Base-by-base conservation (phyloP, 768 basidiomycete species). In the Russula sp. region DNA sequence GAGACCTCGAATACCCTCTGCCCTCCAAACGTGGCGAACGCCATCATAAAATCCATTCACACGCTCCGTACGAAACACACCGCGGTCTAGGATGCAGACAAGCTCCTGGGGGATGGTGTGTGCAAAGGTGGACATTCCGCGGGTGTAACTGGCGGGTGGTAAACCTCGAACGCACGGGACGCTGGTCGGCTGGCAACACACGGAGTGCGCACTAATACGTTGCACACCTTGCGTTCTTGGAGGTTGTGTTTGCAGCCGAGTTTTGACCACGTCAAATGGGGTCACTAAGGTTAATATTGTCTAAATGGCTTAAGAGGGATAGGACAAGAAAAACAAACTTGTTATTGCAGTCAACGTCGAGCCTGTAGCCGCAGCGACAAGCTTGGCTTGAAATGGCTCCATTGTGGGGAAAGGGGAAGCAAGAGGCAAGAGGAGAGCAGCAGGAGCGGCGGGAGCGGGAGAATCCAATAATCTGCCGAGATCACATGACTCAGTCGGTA, bases 241-340 rank as follows among this genome's bases (percentile, higher is more conserved):
- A n/a, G 86, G 87, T 71, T 90, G 93, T 0, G 97, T 98, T 73
- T 99, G 97, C 18, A 99, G 77, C 34, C 97, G 85, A 13, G 96
- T 98, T 74, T 98, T 98, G 67, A 98, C 82, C 58, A 99, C 93
- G 74, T 99, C 97, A 73, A 99, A 99, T 3, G 97, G 97, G 3
- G 96, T 98, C 97, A 99, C 96, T 98, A 71, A 56, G 45, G 54
- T 16, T 43, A 25, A 29, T 32, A 7, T 34, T 18, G 36, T 35
- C 13, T 22, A 11, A 10, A 14, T 10, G 39, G 13, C 13, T 25
- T 43, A 6, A 6, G 22, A 38, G 54, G 18, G 32, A 20, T 55
- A 34, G 18, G 32, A 49, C 22, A 36, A 39, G 35, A 36, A 13
- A 10, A 5, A 75, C 84, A 42, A 70, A 90, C 91, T 93, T 7